phyloP scores from a whole-genome alignment of 345 rosid genomes.

The Ricinus communis region DNA sequence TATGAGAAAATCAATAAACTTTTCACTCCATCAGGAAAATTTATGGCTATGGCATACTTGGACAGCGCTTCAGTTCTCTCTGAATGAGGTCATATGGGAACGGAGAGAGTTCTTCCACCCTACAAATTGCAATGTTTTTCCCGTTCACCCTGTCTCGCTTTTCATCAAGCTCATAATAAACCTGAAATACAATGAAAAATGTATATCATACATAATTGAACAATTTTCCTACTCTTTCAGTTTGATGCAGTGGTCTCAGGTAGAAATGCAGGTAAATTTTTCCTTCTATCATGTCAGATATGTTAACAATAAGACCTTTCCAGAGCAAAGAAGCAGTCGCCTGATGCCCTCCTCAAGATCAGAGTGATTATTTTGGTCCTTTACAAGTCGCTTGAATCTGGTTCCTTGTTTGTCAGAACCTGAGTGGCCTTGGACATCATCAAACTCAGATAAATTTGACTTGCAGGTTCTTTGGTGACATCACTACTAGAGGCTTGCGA shows the following conservation, averaged over 20 bases:
- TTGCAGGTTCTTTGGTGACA: conserved; percentile 89
- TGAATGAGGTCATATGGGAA: conserved; percentile 79
- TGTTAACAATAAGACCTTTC: conserved; percentile 46
- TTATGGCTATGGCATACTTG: conserved; percentile 42
- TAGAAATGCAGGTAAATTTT: too few species aligned
- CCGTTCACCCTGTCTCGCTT: conserved; percentile 51
- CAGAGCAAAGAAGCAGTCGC: conserved; percentile 89
- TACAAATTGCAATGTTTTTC: conserved; percentile 67
- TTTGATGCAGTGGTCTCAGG: too few species aligned
- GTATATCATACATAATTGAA: too few species aligned
- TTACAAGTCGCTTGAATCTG: conserved; percentile 84
- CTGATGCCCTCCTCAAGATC: conserved; percentile 82
- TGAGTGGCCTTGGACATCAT: conserved; percentile 91
- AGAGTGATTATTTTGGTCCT: conserved; percentile 81
- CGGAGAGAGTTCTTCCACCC: conserved; percentile 82
- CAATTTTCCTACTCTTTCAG: too few species aligned
- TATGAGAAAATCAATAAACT: too few species aligned
- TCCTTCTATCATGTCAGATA: too few species aligned
- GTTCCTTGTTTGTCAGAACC: conserved; percentile 98
- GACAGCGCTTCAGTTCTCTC: conserved; percentile 76
- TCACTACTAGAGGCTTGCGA: conserved; percentile 85
- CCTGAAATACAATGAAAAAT: background rate
- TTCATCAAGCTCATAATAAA: conserved; percentile 66
- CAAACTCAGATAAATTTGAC: conserved; percentile 92
- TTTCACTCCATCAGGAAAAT: too few species aligned